Evolutionary conservation across 352 stramenopile species (phyloP).

Genomic region (Phytophthora pluvialis): DNA sequence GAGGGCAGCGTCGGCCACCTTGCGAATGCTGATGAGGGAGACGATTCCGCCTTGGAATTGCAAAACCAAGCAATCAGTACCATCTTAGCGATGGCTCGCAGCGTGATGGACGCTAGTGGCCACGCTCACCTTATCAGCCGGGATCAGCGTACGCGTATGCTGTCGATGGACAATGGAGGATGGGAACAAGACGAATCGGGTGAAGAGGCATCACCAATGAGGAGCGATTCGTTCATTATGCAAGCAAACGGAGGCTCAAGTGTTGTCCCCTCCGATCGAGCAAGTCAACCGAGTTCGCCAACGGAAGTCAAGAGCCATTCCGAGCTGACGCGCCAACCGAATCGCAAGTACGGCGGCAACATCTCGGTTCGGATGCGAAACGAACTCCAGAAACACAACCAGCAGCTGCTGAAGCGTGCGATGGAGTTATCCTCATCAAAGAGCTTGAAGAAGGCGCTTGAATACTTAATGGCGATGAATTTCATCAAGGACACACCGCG

Average conservation of each 20-base stretch:
- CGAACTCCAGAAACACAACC: conserved; percentile 83
- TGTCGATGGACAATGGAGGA: conserved; percentile 86
- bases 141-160: conserved; percentile 70
- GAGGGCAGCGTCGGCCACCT: conserved; percentile 53
- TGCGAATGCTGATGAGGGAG: conserved; percentile 43
- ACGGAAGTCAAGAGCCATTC: conserved; percentile 8
- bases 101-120: conserved; percentile 86
- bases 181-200: conserved; percentile 82
- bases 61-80: conserved; percentile 76
- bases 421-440: conserved; percentile 85
- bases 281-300: conserved; percentile 28
- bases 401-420: conserved; percentile 78
- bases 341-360: conserved; percentile 48
- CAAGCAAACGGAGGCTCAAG: neutral
- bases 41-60: conserved; percentile 43
- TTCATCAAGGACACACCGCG: conserved; percentile 85
- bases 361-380: conserved; percentile 84
- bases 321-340: conserved; percentile 22
- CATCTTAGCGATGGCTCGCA: conserved; percentile 80
- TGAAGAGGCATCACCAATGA: conserved; percentile 38
- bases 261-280: neutral
- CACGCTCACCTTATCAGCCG: conserved; percentile 87
- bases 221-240: conserved; percentile 3
- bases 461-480: conserved; percentile 88
- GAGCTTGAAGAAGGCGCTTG: conserved; percentile 88